These are phyloP conservation scores for Plantago coronopus DNA, from an alignment of 305 asterid species.

Conservation along the genomic window DNA sequence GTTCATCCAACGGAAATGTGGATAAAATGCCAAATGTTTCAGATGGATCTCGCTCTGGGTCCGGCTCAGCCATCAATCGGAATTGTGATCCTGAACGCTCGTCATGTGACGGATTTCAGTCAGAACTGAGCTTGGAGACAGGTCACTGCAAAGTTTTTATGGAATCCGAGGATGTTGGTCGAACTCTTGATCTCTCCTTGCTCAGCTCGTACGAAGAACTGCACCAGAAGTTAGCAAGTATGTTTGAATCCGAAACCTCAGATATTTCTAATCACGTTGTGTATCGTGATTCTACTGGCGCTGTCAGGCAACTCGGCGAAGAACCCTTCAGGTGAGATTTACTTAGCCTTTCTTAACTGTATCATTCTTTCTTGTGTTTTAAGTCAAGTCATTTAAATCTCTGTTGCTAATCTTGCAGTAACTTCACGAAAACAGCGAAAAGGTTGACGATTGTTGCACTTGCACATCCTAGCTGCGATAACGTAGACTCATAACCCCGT, in stretches of 20 bases:
- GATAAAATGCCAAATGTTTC: constrained; percentile 44
- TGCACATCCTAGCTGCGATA: constrained; percentile 53
- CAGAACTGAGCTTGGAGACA: constrained; percentile 41
- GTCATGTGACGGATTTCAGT: constrained; percentile 38
- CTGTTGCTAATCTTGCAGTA: constrained; percentile 39
- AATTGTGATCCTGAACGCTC: constrained; percentile 34
- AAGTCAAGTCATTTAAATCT: neutral
- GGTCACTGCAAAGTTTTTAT: constrained; percentile 78
- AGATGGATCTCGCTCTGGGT: constrained; percentile 49
- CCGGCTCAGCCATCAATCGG: constrained; percentile 27
- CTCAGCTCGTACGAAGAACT: constrained; percentile 62
- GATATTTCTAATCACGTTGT: constrained; percentile 44
- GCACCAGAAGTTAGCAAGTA: constrained; percentile 43
- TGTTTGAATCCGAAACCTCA: constrained; percentile 51
- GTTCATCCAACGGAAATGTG: constrained; percentile 51
- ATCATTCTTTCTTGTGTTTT: neutral
- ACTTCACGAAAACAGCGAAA: constrained; percentile 48
- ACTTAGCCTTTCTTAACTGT: neutral
- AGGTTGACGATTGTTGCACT: constrained; percentile 60
- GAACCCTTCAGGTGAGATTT: constrained; percentile 56
- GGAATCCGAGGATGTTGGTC: constrained; percentile 77
- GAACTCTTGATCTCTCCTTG: constrained; percentile 61
- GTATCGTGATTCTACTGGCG: constrained; percentile 53
- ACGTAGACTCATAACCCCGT: constrained; percentile 36
- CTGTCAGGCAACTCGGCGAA: constrained; percentile 54